Evolutionary conservation across 2,329 filamentous ascomycete genomes (phyloP), one percentile per base, ranked within the genome.

Genomic region (Phyllosticta paracitricarpa): DNA sequence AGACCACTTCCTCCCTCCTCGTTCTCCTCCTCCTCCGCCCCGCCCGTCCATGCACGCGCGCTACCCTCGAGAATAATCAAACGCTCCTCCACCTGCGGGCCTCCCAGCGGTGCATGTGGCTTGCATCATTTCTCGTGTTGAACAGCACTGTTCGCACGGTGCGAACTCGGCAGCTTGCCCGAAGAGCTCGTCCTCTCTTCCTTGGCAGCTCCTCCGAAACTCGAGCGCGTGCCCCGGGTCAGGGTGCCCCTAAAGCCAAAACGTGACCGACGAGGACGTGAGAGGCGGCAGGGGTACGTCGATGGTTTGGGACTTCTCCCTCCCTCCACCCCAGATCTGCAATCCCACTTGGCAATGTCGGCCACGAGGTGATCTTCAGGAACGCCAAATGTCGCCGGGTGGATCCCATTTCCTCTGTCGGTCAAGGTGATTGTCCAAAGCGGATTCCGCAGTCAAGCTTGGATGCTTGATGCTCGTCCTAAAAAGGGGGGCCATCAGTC

Each of bases 341-440:
- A 26, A 54, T 25, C 22, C 40, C 40, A 48, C 40, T 48, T 48
- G 40, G 40, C 40, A 48, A 48, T 48, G 40, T 48, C 40, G 40
- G 59, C 59, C 59, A 61, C 59, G 59, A 61, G 59, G 59, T 33
- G 59, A 61, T 61, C 59, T 54, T 51, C 59, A 61, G 59, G 59
- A 57, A 61, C 59, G 48, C 51, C 40, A 33, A 54, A 61, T 61
- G 56, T 61, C 53, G 17, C 14, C 7, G 40, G 40, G 40, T 19
- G 40, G 40, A 48, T 48, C 40, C 40, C 40, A 48, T 48, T 48
- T 48, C 40, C 40, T 48, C 7, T 48, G 40, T 48, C 40, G 40
- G 40, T 48, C 14, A 14, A 48, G 7, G 40, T 48, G 40, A 48
- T n/a, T 48, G 12, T 14, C 40, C 40, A 48, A 48, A 48, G n/a